A percentile compares a stretch with the other conserved stretches of the same genome.
Evolutionary conservation across 2,329 filamentous ascomycete genomes (phyloP).

Genomic region (Penicillium paneum): DNA sequence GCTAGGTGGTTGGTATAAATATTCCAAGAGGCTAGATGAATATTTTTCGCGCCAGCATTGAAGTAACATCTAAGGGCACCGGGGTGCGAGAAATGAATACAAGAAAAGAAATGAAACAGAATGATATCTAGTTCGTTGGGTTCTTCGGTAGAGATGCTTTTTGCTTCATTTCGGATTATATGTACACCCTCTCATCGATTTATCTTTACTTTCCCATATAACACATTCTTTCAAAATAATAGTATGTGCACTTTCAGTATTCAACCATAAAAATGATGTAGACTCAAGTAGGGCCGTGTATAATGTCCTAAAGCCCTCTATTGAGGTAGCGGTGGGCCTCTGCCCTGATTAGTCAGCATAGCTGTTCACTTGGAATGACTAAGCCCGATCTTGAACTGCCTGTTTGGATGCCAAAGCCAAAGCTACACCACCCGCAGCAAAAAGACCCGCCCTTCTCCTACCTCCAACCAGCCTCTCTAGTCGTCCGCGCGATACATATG

Average conservation of each 20-base stretch:
- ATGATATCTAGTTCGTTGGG: neutral
- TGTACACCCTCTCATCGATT: neutral
- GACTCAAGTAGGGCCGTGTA: neutral
- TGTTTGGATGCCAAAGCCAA: conserved; percentile 10
- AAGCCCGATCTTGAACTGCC: neutral
- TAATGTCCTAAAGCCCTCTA: neutral
- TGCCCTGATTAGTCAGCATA: neutral
- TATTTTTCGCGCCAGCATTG: too few species aligned
- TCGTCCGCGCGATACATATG: conserved; percentile 8
- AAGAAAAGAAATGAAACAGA: neutral
- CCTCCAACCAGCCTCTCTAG: conserved; percentile 10
- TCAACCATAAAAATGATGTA: too few species aligned
- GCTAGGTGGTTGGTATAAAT: neutral
- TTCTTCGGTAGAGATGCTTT: neutral
- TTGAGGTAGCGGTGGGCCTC: neutral
- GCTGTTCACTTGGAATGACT: neutral
- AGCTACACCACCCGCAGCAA: conserved; percentile 22
- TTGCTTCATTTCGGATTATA: too few species aligned
- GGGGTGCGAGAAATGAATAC: too few species aligned
- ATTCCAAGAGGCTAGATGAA: neutral
- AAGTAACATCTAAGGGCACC: too few species aligned
- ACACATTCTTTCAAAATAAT: neutral
- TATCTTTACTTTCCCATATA: neutral
- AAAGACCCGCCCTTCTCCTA: conserved; percentile 22
- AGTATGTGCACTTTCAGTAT: neutral